phyloP scores from a whole-genome alignment of 495 filamentous ascomycete species.

The Xylaria acuta region DNA sequence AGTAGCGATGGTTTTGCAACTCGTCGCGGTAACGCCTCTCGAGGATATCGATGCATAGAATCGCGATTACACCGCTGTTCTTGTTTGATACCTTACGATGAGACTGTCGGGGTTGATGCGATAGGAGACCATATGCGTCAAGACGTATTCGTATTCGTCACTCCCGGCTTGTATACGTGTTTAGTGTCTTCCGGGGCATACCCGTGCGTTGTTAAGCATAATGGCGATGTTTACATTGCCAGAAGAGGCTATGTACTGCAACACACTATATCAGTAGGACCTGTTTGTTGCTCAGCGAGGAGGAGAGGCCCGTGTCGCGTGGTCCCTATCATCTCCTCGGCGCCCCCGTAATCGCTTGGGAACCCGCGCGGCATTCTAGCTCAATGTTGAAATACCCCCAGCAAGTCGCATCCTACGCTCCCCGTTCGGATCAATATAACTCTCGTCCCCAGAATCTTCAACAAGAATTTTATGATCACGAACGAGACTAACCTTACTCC shows the following conservation, averaged over 20 bases:
- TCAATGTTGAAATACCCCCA: not conserved
- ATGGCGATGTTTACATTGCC: not conserved
- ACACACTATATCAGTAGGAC: not conserved
- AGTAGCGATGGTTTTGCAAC: not conserved
- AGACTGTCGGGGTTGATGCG: not conserved
- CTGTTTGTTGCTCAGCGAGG: not conserved
- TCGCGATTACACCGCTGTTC: not conserved
- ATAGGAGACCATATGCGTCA: not conserved
- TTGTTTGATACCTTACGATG: not conserved
- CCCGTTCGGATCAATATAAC: not conserved
- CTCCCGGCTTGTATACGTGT: not conserved
- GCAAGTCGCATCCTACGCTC: not conserved
- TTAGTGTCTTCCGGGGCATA: not conserved
- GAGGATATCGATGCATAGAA: not conserved
- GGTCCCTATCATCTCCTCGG: not conserved
- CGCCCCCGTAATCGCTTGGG: not conserved
- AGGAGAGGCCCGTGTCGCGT: not conserved
- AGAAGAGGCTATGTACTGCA: not conserved
- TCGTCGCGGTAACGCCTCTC: not conserved
- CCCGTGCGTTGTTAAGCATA: not conserved
- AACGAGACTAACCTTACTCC: not conserved
- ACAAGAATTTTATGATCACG: not conserved
- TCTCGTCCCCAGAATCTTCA: not conserved
- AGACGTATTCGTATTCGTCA: constrained; percentile 12
- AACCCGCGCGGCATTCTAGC: not conserved